Evolutionary conservation across 2,329 filamentous ascomycete genomes (phyloP), one percentile per base, ranked within the genome.

Genomic region (Fusarium camptoceras): DNA sequence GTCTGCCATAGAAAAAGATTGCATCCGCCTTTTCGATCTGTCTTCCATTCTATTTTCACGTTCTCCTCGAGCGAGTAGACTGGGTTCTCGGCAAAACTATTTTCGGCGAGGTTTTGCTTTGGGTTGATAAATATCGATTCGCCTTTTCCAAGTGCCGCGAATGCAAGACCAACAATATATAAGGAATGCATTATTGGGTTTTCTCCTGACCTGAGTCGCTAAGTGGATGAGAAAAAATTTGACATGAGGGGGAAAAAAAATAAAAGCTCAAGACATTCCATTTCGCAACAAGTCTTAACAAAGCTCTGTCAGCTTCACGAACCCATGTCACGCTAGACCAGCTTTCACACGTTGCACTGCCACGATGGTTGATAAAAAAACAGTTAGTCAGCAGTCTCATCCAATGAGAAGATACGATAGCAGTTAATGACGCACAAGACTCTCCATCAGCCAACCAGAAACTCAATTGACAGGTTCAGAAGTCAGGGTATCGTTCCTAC

Each of bases 371-470:
- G 41, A 34, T 64, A 55, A 28, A 3, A 3, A 20, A 58, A 0
- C 6, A 11, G 30, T 64, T 22, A 64, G n/a, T 64, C 43, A 64
- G 59, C 59, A 5, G 2, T 2, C 5, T 0, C 0, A 0, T 8
- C 59, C 37, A 64, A 64, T 58, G 2, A 5, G 0, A 16, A 10
- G 1, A 6, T 1, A 10, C 1, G 20, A 18, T 37, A n/a, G 0
- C 42, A 41, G 25, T 12, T 46, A 50, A 41, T 64, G 61, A 64
- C 61, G 39, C 28, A 64, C 10, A 46, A 44, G 61, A 64, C 50
- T 64, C 37, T 41, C 4, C 0, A 15, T 4, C 3, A 12, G 3
- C 59, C 28, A 62, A 27, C 44, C 15, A n/a, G 3, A 31, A 25
- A 8, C 30, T 61, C 9, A 44, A 27, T 8, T 1, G 3, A 14